Evolutionary conservation across 371 early-diverging fungal genomes (phyloP).

Genomic region (Haplosporangium sp.): DNA sequence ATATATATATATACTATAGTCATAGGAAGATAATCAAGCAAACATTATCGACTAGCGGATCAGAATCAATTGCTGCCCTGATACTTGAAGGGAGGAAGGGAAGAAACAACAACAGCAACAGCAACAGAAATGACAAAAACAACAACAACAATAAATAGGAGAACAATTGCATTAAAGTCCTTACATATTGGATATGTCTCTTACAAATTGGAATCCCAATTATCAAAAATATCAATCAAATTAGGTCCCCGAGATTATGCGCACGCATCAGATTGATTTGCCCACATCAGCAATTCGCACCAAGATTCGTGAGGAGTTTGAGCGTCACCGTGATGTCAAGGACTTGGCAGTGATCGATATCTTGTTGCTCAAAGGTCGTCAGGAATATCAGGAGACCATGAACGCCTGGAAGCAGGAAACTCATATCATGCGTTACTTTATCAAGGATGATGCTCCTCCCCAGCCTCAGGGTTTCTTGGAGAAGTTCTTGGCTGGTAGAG

Average conservation of each 20-base stretch:
- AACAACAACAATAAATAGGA: too few species aligned
- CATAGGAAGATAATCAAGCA: too few species aligned
- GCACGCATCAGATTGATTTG: constrained; percentile 83
- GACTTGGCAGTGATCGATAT: constrained; percentile 87
- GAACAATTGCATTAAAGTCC: too few species aligned
- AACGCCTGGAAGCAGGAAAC: constrained; percentile 96
- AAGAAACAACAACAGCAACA: too few species aligned
- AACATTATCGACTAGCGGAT: too few species aligned
- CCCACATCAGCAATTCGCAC: constrained; percentile 80
- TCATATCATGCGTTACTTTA: constrained; percentile 93
- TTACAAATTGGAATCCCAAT: neutral
- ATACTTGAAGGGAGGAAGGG: too few species aligned
- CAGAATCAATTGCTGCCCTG: too few species aligned
- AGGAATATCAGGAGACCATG: constrained; percentile 93
- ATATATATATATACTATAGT: too few species aligned
- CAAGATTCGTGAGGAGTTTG: constrained; percentile 94
- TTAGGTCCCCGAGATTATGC: constrained; percentile 86
- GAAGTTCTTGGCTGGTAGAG: constrained; percentile 86
- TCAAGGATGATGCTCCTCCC: constrained; percentile 78
- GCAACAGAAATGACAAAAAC: too few species aligned
- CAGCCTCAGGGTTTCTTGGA: constrained; percentile 84
- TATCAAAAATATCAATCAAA: neutral
- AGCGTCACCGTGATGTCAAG: constrained; percentile 85
- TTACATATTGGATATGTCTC: too few species aligned
- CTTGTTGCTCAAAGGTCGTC: constrained; percentile 87